Percentiles rank a stretch among this genome's conserved stretches.
phyloP scores from a whole-genome alignment of 106 monocot genomes.

The Alisma plantagoaquatica region DNA sequence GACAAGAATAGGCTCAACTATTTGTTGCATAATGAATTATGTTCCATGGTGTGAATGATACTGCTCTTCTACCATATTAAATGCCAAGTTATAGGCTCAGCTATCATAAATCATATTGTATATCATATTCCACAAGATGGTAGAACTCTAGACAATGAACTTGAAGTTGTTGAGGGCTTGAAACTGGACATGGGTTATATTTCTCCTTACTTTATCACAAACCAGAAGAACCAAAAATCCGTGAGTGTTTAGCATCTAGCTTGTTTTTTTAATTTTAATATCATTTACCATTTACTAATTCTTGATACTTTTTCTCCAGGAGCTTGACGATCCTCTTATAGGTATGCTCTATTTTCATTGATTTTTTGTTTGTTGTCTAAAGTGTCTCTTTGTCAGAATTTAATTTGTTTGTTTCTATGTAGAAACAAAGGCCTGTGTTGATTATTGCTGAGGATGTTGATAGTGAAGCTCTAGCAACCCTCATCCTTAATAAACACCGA shows the following conservation, averaged over 20 bases:
- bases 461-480: conserved; percentile 69
- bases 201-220: conserved; percentile 96
- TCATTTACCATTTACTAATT: too few species aligned
- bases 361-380: neutral
- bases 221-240: conserved; percentile 93
- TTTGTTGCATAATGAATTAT: too few species aligned
- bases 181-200: conserved; percentile 94
- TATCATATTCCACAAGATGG: conserved; percentile 83
- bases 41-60: too few species aligned
- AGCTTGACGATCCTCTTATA: conserved; percentile 85
- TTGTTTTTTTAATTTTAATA: too few species aligned
- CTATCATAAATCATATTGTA: too few species aligned
- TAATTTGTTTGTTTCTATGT: neutral
- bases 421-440: conserved; percentile 89
- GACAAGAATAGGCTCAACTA: too few species aligned
- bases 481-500: conserved; percentile 86
- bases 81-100: too few species aligned
- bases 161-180: conserved; percentile 99
- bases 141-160: conserved; percentile 86
- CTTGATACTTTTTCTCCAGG: too few species aligned
- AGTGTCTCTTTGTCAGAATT: too few species aligned
- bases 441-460: conserved; percentile 80
- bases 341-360: conserved; percentile 18
- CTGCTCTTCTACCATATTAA: too few species aligned
- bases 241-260: conserved; percentile 53